Conservation (phyloP, 768 basidiomycete species). For the Suillus brevipes region DNA sequence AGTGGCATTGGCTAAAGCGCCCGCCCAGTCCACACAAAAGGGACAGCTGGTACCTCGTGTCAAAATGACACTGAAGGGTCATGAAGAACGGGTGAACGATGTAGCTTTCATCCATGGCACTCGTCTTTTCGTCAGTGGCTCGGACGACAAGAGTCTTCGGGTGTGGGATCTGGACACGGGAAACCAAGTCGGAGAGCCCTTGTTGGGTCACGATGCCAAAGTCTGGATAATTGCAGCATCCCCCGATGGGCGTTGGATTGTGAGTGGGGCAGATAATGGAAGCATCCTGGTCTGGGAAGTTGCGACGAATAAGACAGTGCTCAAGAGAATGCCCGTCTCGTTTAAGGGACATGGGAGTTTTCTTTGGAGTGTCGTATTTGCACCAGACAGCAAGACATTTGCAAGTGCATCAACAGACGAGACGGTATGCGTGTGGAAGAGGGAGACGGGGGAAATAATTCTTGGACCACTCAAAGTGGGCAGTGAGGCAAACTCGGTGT, state of each 20-base stretch:
- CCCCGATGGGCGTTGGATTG: not conserved
- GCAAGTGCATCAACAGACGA: not conserved
- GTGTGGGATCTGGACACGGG: slow-evolving; percentile 23
- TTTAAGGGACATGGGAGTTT: not conserved
- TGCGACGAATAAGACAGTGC: not conserved
- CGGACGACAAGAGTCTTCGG: not conserved
- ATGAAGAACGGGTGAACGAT: not conserved
- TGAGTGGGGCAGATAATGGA: not conserved
- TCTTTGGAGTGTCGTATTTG: not conserved
- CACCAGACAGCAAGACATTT: not conserved
- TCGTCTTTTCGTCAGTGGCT: not conserved
- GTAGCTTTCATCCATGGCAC: not conserved
- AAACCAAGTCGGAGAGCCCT: slow-evolving; percentile 18
- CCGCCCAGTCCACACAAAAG: not conserved
- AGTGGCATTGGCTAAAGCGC: not conserved
- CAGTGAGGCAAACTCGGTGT: not conserved
- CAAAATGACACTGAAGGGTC: not conserved
- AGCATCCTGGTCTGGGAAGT: slow-evolving; percentile 8
- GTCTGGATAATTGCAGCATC: too few species aligned
- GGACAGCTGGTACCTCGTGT: not conserved
- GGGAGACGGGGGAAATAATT: not conserved
- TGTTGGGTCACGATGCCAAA: too few species aligned
- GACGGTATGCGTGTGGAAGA: not conserved
- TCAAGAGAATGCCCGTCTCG: not conserved
- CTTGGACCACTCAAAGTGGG: not conserved